A percentile compares a stretch with the other conserved stretches of the same genome.
Evolutionary conservation across 768 basidiomycete species (phyloP).

Genomic region (Tricholomella constricta): DNA sequence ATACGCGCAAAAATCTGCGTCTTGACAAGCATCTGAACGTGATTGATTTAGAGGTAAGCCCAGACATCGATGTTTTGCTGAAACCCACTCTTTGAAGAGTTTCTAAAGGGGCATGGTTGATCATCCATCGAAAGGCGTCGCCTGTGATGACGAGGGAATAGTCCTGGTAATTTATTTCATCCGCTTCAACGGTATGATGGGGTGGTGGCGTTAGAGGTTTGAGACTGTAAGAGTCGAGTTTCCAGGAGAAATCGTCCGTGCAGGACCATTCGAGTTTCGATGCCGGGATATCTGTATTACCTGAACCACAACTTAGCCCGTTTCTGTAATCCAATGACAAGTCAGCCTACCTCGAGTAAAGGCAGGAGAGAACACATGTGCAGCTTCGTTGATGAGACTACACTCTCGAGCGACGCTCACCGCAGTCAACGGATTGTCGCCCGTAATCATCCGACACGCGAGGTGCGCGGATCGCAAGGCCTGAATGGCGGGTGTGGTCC

Average conservation of each 20-base stretch:
- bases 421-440: slow-evolving; percentile 95
- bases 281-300: slow-evolving; percentile 49
- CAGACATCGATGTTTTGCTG: background rate
- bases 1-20: slow-evolving; percentile 96
- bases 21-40: slow-evolving; percentile 89
- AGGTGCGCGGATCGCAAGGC: slow-evolving; percentile 87
- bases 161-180: slow-evolving; percentile 78
- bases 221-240: slow-evolving; percentile 86
- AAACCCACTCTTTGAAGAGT: slow-evolving; percentile 84
- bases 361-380: slow-evolving; percentile 82
- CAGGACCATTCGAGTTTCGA: slow-evolving; percentile 88
- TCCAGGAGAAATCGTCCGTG: slow-evolving; percentile 85
- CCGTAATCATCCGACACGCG: slow-evolving; percentile 97
- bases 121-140: slow-evolving; percentile 98
- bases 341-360: slow-evolving; percentile 69
- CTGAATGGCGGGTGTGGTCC: slow-evolving; percentile 88
- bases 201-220: slow-evolving; percentile 74
- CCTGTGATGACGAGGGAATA: slow-evolving; percentile 92
- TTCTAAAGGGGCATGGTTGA: slow-evolving; percentile 91
- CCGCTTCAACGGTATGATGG: slow-evolving; percentile 69
- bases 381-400: slow-evolving; percentile 81
- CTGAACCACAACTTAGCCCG: slow-evolving; percentile 33
- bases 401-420: slow-evolving; percentile 97
- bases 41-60: background rate
- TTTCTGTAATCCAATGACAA: background rate